Evolutionary conservation across 2,329 filamentous ascomycete genomes (phyloP), one percentile per base, ranked within the genome.

Genomic region (Alternaria postmessia): DNA sequence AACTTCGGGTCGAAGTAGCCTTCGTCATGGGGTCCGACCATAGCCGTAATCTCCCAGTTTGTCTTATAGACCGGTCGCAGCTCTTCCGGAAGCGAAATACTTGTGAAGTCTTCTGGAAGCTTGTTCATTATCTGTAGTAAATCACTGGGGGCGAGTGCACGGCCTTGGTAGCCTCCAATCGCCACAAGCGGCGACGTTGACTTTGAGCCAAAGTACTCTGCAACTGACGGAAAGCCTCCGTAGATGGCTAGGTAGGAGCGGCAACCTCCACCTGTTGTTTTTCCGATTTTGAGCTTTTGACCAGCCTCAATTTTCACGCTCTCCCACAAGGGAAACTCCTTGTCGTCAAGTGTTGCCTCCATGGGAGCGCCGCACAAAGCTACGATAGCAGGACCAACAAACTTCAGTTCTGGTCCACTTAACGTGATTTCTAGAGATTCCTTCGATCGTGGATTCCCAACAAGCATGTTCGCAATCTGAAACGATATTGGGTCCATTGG

Each of bases 401-500:
- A 89, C 0, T 78, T 77, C 20, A 90, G 71, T 32, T 88, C 86
- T 0, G 88, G 87, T 0, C 88, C 88, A 14, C 80, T 83, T 16
- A 89, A 66, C 0, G 87, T 89, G 26, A 89, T 86, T 65, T 90
- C 88, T 0, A 90, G 73, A 0, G 81, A 82, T 70, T 88, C 88
- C 4, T 75, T 81, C 0, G 80, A 81, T 0, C 79, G 69, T 0
- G 80, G 65, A 54, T 90, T 89, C 0, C 86, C 87, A 0, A 86
- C 87, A 1, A 90, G 79, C 20, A 84, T 77, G 63, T 90, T 90
- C 2, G 85, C 87, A 28, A 88, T 79, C 24, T 83, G 82, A 46
- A 86, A 84, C 1, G 85, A 81, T n/a, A 89, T 69, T 1, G 82
- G 79, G 67, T 89, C 87, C 87, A 89, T 89, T 0, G 88, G 86